Evolutionary conservation across 768 basidiomycete genomes (phyloP).

Genomic region (Kwoniella bestiolae): DNA sequence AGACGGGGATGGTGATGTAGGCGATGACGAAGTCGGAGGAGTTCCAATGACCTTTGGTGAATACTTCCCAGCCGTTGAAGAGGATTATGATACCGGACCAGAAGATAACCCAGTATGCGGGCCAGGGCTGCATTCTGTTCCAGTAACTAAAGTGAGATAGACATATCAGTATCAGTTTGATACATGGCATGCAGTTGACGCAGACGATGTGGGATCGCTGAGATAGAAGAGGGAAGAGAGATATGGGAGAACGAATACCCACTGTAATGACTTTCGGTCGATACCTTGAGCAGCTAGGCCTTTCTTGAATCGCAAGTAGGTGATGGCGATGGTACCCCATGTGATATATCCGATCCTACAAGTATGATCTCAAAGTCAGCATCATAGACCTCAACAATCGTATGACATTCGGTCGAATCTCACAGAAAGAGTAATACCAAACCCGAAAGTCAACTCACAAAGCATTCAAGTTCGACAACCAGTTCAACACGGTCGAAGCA

Average conservation of each 20-base stretch:
- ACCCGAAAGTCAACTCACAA: no score
- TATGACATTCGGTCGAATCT: no score
- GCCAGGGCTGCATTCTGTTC: constrained; percentile 32
- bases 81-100: constrained; percentile 39
- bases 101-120: constrained; percentile 40
- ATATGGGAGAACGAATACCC: constrained; percentile 60
- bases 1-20: constrained; percentile 39
- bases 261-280: constrained; percentile 70
- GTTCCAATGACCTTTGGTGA: constrained; percentile 41
- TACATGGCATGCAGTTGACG: not conserved
- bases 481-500: constrained; percentile 74
- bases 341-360: constrained; percentile 63
- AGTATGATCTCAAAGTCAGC: not conserved
- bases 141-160: constrained; percentile 20
- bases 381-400: no score
- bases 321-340: constrained; percentile 77
- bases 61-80: constrained; percentile 49
- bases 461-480: constrained; percentile 74
- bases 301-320: constrained; percentile 80
- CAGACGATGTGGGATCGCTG: not conserved
- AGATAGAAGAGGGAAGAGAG: no score
- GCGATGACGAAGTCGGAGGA: constrained; percentile 36
- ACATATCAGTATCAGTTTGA: not conserved
- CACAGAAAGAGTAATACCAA: no score
- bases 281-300: constrained; percentile 81